A percentile compares a stretch with the other conserved stretches of the same genome.
These are phyloP conservation scores for Saccharomycopsis vini DNA, from an alignment of 805 yeast genomes.

Conservation along the genomic window DNA sequence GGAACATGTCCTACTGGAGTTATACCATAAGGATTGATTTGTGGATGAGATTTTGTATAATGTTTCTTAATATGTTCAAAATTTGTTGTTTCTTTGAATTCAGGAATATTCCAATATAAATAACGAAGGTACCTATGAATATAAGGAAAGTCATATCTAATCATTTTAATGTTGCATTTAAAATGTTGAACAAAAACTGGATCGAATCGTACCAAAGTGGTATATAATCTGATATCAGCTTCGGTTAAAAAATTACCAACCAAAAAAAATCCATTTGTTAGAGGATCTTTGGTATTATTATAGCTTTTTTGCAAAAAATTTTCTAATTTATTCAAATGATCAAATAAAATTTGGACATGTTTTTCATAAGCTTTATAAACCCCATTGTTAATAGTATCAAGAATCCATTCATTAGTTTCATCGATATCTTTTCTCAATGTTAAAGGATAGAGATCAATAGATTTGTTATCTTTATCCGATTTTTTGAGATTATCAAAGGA, in stretches of 20 bases:
- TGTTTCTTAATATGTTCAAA: constrained; percentile 88
- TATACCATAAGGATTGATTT: constrained; percentile 73
- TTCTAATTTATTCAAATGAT: constrained; percentile 64
- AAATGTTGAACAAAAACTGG: constrained; percentile 92
- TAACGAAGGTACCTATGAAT: constrained; percentile 73
- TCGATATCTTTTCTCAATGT: constrained; percentile 51
- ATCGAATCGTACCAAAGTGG: constrained; percentile 87
- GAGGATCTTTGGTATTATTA: constrained; percentile 21
- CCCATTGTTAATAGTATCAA: constrained; percentile 81
- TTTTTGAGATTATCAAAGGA: no score
- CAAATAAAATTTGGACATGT: constrained; percentile 55
- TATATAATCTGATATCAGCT: constrained; percentile 79
- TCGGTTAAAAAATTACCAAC: constrained; percentile 69
- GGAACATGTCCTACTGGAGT: constrained; percentile 89
- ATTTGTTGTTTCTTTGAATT: constrained; percentile 69
- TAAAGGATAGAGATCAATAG: constrained; percentile 56
- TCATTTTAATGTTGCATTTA: constrained; percentile 80
- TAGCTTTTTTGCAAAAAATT: constrained; percentile 41
- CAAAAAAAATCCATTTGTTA: constrained; percentile 32
- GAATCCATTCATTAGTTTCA: constrained; percentile 71
- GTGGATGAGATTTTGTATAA: constrained; percentile 77
- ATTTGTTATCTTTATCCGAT: constrained; percentile 39
- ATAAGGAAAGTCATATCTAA: constrained; percentile 70
- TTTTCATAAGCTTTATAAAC: constrained; percentile 82
- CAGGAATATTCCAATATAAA: constrained; percentile 71